Percentiles rank a stretch among this genome's conserved stretches.
These are phyloP conservation scores for Pyricularia grisea DNA, from an alignment of 2,329 filamentous ascomycete species.

Conservation along the genomic window DNA sequence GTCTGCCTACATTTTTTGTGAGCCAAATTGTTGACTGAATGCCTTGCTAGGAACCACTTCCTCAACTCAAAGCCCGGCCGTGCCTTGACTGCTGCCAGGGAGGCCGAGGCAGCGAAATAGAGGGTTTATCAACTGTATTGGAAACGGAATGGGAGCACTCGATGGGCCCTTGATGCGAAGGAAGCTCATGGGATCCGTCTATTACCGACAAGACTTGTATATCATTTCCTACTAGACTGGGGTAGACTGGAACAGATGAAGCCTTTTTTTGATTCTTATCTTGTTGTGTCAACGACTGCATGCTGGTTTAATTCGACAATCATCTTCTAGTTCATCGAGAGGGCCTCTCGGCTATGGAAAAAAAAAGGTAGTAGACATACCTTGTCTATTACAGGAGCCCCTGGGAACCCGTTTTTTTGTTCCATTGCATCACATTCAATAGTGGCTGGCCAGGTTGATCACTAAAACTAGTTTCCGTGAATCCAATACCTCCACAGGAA, in stretches of 20 bases:
- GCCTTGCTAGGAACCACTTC: slow-evolving; percentile 58
- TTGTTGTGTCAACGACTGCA: not conserved
- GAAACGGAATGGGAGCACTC: not conserved
- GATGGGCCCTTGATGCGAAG: not conserved
- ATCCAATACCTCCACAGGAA: too few relatives aligned
- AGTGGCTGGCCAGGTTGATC: too few relatives aligned
- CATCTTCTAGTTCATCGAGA: not conserved
- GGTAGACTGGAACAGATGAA: not conserved
- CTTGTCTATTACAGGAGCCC: too few relatives aligned
- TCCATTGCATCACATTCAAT: too few relatives aligned
- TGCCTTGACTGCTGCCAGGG: slow-evolving; percentile 35
- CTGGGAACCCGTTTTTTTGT: too few relatives aligned
- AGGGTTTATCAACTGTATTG: not conserved
- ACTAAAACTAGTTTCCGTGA: too few relatives aligned
- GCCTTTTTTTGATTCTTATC: not conserved
- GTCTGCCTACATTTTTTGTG: not conserved
- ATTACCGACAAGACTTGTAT: slow-evolving; percentile 6
- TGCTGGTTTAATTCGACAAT: not conserved
- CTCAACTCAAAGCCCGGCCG: slow-evolving; percentile 72
- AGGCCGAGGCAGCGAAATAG: slow-evolving; percentile 25
- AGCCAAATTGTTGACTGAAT: slow-evolving; percentile 9
- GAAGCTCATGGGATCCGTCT: not conserved
- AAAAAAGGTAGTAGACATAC: not conserved
- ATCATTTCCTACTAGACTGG: slow-evolving; percentile 6
- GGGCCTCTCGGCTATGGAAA: not conserved